Conservation (phyloP, 1,284 basidiomycete genomes). For the Leccinum fuscescens region DNA sequence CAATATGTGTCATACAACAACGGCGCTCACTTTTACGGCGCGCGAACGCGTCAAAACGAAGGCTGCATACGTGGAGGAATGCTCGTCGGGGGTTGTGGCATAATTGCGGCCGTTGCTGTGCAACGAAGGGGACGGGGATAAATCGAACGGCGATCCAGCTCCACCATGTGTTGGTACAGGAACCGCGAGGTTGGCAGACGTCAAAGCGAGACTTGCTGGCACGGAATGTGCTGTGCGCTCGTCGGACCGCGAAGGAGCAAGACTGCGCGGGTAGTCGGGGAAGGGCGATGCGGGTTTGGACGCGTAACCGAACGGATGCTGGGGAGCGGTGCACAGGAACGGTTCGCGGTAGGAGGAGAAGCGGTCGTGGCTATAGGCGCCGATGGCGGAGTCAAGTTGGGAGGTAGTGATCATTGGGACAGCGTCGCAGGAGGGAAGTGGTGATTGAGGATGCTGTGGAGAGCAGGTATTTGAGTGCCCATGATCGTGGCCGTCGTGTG, state of each 20-base stretch:
- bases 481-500: not conserved
- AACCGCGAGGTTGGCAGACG: constrained; percentile 7
- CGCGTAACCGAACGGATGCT: constrained; percentile 2
- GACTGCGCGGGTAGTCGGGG: constrained; percentile 11
- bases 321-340: constrained; percentile 11
- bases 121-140: constrained; percentile 37
- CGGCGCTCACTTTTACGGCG: constrained; percentile 46
- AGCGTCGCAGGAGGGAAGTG: constrained; percentile 1
- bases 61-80: constrained; percentile 33
- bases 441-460: not conserved
- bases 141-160: constrained; percentile 24
- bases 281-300: constrained; percentile 1
- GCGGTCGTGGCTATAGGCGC: constrained; percentile 21
- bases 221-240: constrained; percentile 4
- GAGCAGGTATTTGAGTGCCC: constrained; percentile 30
- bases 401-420: constrained; percentile 22
- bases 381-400: constrained; percentile 15
- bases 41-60: constrained; percentile 51
- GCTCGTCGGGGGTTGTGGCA: constrained; percentile 2
- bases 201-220: not conserved
- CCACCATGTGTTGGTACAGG: constrained; percentile 4
- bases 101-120: constrained; percentile 36
- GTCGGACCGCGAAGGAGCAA: constrained; percentile 4
- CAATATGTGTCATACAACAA: too few species aligned
- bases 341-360: constrained; percentile 21